These are phyloP conservation scores for Russula earlei DNA, from an alignment of 768 basidiomycete species.

Conservation along the genomic window DNA sequence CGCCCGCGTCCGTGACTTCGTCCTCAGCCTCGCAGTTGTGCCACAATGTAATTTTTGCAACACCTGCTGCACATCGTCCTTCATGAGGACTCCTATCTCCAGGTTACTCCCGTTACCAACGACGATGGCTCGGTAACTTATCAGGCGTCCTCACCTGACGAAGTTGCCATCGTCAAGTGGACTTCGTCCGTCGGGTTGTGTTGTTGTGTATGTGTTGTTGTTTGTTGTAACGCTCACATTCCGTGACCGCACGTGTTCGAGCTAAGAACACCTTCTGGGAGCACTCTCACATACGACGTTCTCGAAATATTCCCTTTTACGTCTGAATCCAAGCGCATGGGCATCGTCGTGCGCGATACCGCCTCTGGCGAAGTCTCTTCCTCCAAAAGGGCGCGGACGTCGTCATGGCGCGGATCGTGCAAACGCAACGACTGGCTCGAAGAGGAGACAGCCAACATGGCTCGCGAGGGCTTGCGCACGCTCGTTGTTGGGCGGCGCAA, in stretches of 20 bases:
- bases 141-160: constrained; percentile 97
- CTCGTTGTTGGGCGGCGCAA: constrained; percentile 85
- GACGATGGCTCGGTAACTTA: constrained; percentile 94
- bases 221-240: constrained; percentile 74
- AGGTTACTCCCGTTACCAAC: constrained; percentile 94
- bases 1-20: constrained; percentile 83
- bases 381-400: constrained; percentile 97
- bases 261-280: constrained; percentile 60
- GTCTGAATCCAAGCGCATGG: constrained; percentile 98
- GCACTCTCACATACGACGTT: constrained; percentile 64
- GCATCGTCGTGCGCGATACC: constrained; percentile 82
- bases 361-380: constrained; percentile 74
- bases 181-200: constrained; percentile 95
- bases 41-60: constrained; percentile 64
- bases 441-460: constrained; percentile 98
- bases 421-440: constrained; percentile 98
- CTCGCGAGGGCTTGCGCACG: constrained; percentile 88
- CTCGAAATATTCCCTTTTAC: constrained; percentile 97
- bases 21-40: constrained; percentile 94
- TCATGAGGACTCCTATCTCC: neutral
- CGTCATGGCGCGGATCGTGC: constrained; percentile 91
- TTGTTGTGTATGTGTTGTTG: no score
- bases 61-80: neutral
- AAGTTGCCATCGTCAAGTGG: constrained; percentile 98
- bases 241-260: constrained; percentile 86